Evolutionary conservation across 805 yeast species (phyloP), one percentile per base, ranked within the genome.

Genomic region (Yamadazyma tumulicola): DNA sequence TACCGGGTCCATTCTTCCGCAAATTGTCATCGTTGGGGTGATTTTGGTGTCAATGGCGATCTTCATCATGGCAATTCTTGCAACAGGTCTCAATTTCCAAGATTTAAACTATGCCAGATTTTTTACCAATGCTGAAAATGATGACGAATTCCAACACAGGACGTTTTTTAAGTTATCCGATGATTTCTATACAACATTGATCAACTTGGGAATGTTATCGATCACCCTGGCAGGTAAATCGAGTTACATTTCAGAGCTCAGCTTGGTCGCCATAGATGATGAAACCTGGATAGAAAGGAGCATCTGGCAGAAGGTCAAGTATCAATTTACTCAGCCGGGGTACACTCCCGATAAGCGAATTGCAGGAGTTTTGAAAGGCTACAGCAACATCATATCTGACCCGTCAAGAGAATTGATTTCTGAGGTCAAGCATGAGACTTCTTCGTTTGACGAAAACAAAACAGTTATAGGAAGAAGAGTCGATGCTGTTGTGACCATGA

Each of bases 161-260:
- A 33, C 29, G n/a, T 29, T 43, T 12, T 34, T 39, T 35, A 41
- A 38, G 31, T 13, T 38, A 4, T 31, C 48, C 13, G 55, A 48
- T 21, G 43, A 47, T 26, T 84, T 83, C 51, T 77, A 79, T 50
- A 70, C 83, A 1, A 75, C 79, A 0, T 56, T 79, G 34, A 63
- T 75, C 45, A 76, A 77, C 48, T 55, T 78, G 31, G 87, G 86
- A 0, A 63, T 75, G 37, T 63, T 82, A 29, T 76, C 84, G 11
- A 69, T 82, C 25, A 75, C 79, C n/a, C 77, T 81, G 34, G 80
- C 85, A 0, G 80, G 84, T 2, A 74, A 71, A 37, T 75, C 79
- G 19, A 77, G 83, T 42, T 83, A 80, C 52, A 70, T 79, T 26
- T 70, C 75, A 31, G 87, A 82, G 47, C 61, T 74, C 19, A 61